A percentile compares a stretch with the other conserved stretches of the same genome.
Conservation (phyloP, 2,329 filamentous ascomycete species). For the Penicillium sp. region DNA sequence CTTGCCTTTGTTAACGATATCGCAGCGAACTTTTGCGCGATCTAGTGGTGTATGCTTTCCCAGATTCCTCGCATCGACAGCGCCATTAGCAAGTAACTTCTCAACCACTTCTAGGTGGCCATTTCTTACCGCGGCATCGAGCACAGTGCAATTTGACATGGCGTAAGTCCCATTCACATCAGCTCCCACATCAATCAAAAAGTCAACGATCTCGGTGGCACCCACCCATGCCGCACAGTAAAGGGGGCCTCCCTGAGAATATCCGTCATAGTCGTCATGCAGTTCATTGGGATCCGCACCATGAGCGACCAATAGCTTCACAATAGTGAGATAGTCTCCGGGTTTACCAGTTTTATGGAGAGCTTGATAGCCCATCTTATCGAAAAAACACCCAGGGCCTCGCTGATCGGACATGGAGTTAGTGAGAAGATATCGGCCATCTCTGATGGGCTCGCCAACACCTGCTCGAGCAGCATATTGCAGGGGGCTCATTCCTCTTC, state of each 20-base stretch:
- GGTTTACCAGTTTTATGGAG: not conserved
- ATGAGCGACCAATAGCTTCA: not conserved
- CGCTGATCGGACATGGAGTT: not conserved
- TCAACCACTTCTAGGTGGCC: not conserved
- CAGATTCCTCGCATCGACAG: not conserved
- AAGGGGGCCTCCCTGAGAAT: not conserved
- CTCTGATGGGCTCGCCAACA: not conserved
- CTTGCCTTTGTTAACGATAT: not conserved
- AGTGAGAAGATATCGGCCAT: not conserved
- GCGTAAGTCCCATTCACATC: not conserved
- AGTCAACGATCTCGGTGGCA: not conserved
- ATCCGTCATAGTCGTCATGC: not conserved
- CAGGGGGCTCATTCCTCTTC: not conserved
- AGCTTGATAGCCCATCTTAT: not conserved
- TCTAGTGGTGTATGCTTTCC: not conserved
- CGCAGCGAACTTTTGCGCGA: not conserved
- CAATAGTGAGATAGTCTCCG: not conserved
- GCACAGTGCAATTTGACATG: not conserved
- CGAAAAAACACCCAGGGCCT: not conserved
- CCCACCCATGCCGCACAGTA: not conserved
- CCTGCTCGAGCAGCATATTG: not conserved
- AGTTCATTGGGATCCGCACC: not conserved
- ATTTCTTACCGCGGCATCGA: not conserved
- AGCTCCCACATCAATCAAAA: not conserved
- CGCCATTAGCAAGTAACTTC: not conserved